Conservation (phyloP, 306 rosid genomes). For the Datisca glomerata region DNA sequence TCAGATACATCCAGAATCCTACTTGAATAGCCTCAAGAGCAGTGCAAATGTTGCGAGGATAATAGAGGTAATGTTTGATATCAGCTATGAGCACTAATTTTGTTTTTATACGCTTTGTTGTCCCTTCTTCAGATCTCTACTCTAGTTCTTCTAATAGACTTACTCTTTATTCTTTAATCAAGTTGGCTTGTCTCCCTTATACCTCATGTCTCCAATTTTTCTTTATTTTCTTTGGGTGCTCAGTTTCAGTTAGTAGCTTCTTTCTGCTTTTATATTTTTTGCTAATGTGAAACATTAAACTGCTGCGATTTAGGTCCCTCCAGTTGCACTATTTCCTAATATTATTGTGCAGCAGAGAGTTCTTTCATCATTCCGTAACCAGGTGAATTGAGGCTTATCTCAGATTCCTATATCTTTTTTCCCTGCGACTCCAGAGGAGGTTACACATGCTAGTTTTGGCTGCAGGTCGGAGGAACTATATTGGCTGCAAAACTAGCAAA, state of each 20-base stretch:
- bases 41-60: slow-evolving; percentile 71
- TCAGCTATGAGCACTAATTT: no score
- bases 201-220: background rate
- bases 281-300: no score
- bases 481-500: slow-evolving; percentile 83
- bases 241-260: slow-evolving; percentile 5
- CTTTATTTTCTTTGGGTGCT: slow-evolving; percentile 6
- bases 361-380: slow-evolving; percentile 71
- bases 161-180: background rate
- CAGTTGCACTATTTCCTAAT: slow-evolving; percentile 69
- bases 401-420: background rate
- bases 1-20: slow-evolving; percentile 78
- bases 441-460: slow-evolving; percentile 6
- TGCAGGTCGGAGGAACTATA: slow-evolving; percentile 87
- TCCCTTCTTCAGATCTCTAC: no score
- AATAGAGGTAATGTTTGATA: slow-evolving; percentile 46
- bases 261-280: no score
- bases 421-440: background rate
- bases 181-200: background rate
- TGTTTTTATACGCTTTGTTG: no score
- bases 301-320: slow-evolving; percentile 59
- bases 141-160: no score
- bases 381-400: slow-evolving; percentile 28
- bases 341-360: slow-evolving; percentile 59
- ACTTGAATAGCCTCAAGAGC: slow-evolving; percentile 55